Base-by-base conservation (phyloP, 345 rosid species). In the Heritiera fomes region DNA sequence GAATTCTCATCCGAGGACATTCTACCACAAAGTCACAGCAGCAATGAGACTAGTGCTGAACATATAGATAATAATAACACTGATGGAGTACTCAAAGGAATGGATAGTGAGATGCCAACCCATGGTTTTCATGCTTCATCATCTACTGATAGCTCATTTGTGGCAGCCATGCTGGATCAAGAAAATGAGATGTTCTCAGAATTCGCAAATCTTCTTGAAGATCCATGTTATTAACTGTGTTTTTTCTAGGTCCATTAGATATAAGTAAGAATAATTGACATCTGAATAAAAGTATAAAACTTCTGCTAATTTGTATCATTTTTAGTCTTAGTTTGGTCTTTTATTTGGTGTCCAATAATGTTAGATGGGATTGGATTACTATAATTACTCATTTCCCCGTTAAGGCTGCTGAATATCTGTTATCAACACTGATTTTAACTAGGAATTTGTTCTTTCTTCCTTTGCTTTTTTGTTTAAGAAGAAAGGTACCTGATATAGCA, bases 151-250 rank as follows among this genome's bases (percentile, higher is more conserved):
- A 75, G 76, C 74, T 85, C 88, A 15, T 95, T 95, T 66, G 89
- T 95, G 70, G 96, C 90, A 46, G 83, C 93, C 56, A 85, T 95
- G 71, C 71, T 90, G 55, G 89, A 91, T 80, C 82, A 80, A 83
- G 93, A 92, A 73, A 83, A 87, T 9, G 94, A 95, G 81, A 76
- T 83, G 86, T 90, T 90, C 86, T 85, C 89, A 80, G 93, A 88
- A 41, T 91, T 88, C 65, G 89, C 97, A 15, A 82, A 83, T 83
- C 83, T 91, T n/a, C 66, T 89, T 81, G 97, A 93, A 56, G 92
- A 87, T 58, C 88, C 38, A 88, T 70, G 86, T 68, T 77, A 80
- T 70, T 76, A 80, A 69, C 7, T 84, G 8, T 65, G 3, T 84
- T 15, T 62, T 20, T 13, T 15, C 34, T 4, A 38, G 49, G 18